These are phyloP conservation scores for Monosporozyma aerobia DNA, from an alignment of 805 yeast genomes.

Conservation along the genomic window DNA sequence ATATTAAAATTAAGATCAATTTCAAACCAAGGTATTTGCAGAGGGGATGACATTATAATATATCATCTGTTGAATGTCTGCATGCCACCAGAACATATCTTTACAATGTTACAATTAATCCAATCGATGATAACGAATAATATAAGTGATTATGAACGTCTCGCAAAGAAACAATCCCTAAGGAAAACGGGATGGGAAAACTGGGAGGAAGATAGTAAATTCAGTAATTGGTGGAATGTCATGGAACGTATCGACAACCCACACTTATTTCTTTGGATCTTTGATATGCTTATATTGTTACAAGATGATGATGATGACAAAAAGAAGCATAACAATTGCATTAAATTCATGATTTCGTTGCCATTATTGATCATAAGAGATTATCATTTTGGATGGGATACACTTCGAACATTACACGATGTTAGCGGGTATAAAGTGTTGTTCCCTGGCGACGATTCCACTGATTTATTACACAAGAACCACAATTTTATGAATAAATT, in stretches of 20 bases:
- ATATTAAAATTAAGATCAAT: conserved; percentile 30
- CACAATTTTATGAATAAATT: not conserved
- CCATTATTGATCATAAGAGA: conserved; percentile 36
- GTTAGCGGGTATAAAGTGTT: conserved; percentile 13
- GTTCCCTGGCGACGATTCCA: conserved; percentile 14
- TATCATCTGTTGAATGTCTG: conserved; percentile 19
- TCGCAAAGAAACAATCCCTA: not conserved
- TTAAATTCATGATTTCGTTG: conserved; percentile 34
- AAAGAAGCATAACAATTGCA: conserved; percentile 14
- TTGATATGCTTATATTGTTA: conserved; percentile 22
- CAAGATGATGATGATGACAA: not conserved
- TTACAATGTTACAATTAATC: not conserved
- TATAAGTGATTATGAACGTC: not conserved
- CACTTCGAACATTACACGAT: conserved; percentile 22
- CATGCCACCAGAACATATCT: not conserved
- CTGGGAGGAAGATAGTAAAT: conserved; percentile 10
- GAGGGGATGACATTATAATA: conserved; percentile 30
- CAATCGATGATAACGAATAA: not conserved
- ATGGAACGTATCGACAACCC: conserved; percentile 23
- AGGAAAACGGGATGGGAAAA: not conserved
- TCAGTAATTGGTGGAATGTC: conserved; percentile 26
- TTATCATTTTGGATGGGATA: conserved; percentile 42
- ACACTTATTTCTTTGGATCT: conserved; percentile 24
- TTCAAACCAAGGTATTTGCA: conserved; percentile 27
- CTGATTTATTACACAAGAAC: not conserved